phyloP scores from a whole-genome alignment of 1,284 basidiomycete genomes.

The Ustilago shanxiensis region DNA sequence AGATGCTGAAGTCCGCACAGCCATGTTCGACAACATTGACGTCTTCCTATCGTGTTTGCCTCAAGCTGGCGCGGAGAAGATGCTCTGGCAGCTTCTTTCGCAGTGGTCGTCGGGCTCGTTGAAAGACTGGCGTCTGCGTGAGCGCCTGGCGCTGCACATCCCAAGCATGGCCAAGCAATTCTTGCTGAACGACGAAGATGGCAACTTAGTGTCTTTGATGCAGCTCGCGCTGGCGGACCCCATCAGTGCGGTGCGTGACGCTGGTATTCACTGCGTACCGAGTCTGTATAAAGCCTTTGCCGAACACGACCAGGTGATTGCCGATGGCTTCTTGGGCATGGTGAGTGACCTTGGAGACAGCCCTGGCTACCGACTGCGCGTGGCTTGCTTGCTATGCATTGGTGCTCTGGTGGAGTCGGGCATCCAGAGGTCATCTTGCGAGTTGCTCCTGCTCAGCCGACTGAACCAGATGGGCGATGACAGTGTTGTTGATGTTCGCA shows the following conservation, averaged over 20 bases:
- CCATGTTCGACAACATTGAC: conserved; percentile 72
- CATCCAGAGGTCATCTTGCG: conserved; percentile 71
- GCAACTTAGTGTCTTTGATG: conserved; percentile 73
- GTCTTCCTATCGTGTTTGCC: conserved; percentile 74
- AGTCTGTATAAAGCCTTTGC: conserved; percentile 58
- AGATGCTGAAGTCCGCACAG: conserved; percentile 77
- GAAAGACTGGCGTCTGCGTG: conserved; percentile 86
- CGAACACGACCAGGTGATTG: conserved; percentile 58
- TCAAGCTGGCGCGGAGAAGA: conserved; percentile 73
- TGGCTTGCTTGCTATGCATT: conserved; percentile 61
- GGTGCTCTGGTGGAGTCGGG: conserved; percentile 52
- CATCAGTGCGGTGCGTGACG: conserved; percentile 86
- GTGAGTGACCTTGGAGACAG: conserved; percentile 62
- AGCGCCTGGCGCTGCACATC: conserved; percentile 77
- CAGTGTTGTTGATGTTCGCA: conserved; percentile 85
- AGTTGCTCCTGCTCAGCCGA: conserved; percentile 76
- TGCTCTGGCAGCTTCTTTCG: conserved; percentile 75
- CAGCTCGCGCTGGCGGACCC: conserved; percentile 80
- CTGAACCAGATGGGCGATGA: conserved; percentile 78
- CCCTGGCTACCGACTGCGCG: conserved; percentile 64
- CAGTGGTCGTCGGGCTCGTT: conserved; percentile 78
- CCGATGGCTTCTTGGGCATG: conserved; percentile 66
- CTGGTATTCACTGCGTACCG: conserved; percentile 77
- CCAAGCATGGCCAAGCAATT: conserved; percentile 72
- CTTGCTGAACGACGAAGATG: conserved; percentile 69